Evolutionary conservation across 768 basidiomycete genomes (phyloP), one percentile per base, ranked within the genome.

Genomic region (Macrolepiota albuminosa): DNA sequence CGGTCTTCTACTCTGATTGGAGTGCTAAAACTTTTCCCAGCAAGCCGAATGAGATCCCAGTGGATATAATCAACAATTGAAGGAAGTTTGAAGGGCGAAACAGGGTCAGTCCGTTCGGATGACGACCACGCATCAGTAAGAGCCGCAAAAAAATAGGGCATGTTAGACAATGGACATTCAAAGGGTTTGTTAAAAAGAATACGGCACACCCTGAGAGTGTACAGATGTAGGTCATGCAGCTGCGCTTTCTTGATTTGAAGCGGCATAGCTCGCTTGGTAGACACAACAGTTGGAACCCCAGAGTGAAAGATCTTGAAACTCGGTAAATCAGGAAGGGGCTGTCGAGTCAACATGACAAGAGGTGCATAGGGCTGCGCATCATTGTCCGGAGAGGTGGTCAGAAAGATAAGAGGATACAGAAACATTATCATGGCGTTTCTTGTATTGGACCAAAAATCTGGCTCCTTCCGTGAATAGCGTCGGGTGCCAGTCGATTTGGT

Each of bases 131-230:
- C 57, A 2, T 65, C 8, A 18, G 67, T 64, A 42, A 93, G 74
- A 6, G 92, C 89, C 11, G 86, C 84, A 63, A 91, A 73, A 64
- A 91, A 84, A 66, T 86, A 92, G 16, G 79, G 70, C 75, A 86
- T 83, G 18, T 81, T 71, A 46, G 84, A 79, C 52, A 77, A 56
- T 8, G 76, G 54, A 69, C 86, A 86, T n/a, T 73, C 71, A 37
- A 89, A 77, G 1, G 86, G 79, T 67, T 91, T 93, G 72, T 91
- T 92, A 64, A 81, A 73, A 11, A 89, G 72, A 8, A 82, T 73
- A 54, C 87, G 83, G 64, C 78, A 84, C 18, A 90, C 55, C 58
- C 89, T 79, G 18, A 85, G 57, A 2, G 90, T 91, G 68, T 88
- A 94, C 14, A 70, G 68, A 62, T 84, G 77, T 24, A 93, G 72